Conservation (phyloP, 805 yeast species). For the Saccharomyces eubayanus region DNA sequence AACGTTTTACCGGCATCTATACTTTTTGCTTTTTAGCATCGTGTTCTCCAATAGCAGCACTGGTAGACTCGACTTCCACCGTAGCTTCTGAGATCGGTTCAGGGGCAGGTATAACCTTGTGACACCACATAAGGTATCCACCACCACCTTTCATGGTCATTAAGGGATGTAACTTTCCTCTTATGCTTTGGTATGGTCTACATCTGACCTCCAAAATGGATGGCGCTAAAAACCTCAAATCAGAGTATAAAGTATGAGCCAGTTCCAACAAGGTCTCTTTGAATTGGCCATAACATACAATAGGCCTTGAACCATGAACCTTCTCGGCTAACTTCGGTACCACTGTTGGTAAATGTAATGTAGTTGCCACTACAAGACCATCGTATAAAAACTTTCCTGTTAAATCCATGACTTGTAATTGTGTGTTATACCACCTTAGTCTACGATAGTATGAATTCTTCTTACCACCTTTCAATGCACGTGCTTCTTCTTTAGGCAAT, state of each 20-base stretch:
- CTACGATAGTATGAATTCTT: conserved; percentile 62
- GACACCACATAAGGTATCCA: conserved; percentile 75
- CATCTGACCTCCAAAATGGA: conserved; percentile 74
- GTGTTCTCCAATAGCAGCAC: not conserved
- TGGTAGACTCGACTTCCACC: not conserved
- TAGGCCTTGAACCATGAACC: conserved; percentile 78
- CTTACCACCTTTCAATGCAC: conserved; percentile 49
- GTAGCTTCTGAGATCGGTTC: conserved; percentile 9
- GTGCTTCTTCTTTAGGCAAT: conserved; percentile 43
- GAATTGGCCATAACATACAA: conserved; percentile 72
- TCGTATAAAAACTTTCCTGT: conserved; percentile 55
- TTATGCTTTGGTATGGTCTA: conserved; percentile 82
- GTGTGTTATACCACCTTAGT: conserved; percentile 37
- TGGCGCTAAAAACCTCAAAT: conserved; percentile 72
- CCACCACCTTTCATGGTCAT: conserved; percentile 94
- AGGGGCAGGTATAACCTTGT: conserved; percentile 59
- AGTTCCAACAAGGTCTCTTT: conserved; percentile 68
- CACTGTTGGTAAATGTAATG: conserved; percentile 59
- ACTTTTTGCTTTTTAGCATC: not conserved
- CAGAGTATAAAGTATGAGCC: conserved; percentile 59
- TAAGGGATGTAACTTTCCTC: conserved; percentile 88
- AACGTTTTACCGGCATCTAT: not conserved
- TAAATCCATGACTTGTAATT: conserved; percentile 39
- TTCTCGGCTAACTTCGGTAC: conserved; percentile 54
- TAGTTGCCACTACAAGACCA: conserved; percentile 64